phyloP scores from a whole-genome alignment of 1,284 basidiomycete genomes.

The Ceratobasidium sp. region DNA sequence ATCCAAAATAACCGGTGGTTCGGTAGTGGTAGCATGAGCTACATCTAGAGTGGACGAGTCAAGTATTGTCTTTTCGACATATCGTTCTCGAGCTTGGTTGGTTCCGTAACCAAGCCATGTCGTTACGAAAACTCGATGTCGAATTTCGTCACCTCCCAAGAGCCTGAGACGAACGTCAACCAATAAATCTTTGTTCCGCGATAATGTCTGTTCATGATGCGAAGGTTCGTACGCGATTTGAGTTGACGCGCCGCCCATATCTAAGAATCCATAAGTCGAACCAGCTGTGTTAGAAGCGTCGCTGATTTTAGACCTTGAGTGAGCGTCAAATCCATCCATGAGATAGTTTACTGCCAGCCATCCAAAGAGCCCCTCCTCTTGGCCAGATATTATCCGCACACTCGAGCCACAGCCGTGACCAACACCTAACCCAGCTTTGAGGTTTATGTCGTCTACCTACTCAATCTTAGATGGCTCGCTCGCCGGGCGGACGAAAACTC shows the following conservation, averaged over 20 bases:
- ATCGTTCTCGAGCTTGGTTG: conserved; percentile 93
- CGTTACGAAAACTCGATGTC: conserved; percentile 95
- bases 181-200: conserved; percentile 65
- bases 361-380: conserved; percentile 97
- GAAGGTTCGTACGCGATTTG: conserved; percentile 96
- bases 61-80: conserved; percentile 74
- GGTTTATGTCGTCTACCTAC: conserved; percentile 36
- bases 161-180: conserved; percentile 84
- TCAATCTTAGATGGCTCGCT: not conserved
- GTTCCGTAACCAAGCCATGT: conserved; percentile 99
- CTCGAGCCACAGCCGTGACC: conserved; percentile 80
- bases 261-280: conserved; percentile 96
- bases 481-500: conserved; percentile 62
- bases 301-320: conserved; percentile 46
- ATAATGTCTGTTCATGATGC: conserved; percentile 53
- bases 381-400: conserved; percentile 94
- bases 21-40: conserved; percentile 44
- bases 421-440: conserved; percentile 59
- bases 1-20: conserved; percentile 69
- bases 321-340: conserved; percentile 90
- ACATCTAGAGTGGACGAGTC: conserved; percentile 59
- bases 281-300: conserved; percentile 54
- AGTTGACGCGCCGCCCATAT: conserved; percentile 99
- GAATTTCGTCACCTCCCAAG: conserved; percentile 85
- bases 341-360: conserved; percentile 99